Conservation (phyloP, 2,329 filamentous ascomycete species). For the Didymella pinodella region DNA sequence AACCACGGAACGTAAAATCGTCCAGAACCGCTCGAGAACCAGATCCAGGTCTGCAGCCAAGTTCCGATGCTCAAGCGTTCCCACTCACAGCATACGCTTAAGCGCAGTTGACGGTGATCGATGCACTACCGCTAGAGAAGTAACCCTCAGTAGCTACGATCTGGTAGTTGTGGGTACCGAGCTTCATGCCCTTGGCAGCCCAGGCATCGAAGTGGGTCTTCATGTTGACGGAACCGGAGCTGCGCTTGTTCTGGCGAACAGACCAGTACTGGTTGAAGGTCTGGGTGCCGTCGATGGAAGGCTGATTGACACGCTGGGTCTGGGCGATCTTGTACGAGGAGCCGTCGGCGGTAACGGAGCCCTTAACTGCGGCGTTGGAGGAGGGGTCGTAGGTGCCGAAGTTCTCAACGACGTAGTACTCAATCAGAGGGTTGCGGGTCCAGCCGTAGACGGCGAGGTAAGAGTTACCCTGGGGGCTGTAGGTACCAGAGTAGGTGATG, state of each 20-base stretch:
- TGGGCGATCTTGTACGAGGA: conserved; percentile 44
- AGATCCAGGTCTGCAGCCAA: conserved; percentile 18
- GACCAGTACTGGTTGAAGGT: conserved; percentile 64
- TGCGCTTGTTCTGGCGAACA: conserved; percentile 45
- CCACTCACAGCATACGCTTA: conserved; percentile 13
- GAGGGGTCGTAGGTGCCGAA: conserved; percentile 61
- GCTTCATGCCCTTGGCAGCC: conserved; percentile 41
- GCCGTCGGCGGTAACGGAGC: conserved; percentile 43
- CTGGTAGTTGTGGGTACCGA: conserved; percentile 47
- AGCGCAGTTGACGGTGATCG: conserved; percentile 56
- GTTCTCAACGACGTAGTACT: conserved; percentile 63
- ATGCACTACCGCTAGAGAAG: conserved; percentile 57
- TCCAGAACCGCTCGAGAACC: neutral
- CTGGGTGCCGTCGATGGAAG: conserved; percentile 59
- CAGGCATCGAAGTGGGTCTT: conserved; percentile 49
- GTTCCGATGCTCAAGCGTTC: neutral
- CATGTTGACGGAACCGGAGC: conserved; percentile 42
- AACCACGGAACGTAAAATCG: neutral
- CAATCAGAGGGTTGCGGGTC: conserved; percentile 62
- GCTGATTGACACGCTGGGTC: conserved; percentile 51
- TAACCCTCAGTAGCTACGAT: conserved; percentile 65
- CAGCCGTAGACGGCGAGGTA: conserved; percentile 68
- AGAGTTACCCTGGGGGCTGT: conserved; percentile 46
- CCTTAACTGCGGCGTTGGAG: conserved; percentile 52
- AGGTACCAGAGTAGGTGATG: conserved; percentile 47